Evolutionary conservation across 805 yeast genomes (phyloP).

Genomic region (Candida fluviatilis): DNA sequence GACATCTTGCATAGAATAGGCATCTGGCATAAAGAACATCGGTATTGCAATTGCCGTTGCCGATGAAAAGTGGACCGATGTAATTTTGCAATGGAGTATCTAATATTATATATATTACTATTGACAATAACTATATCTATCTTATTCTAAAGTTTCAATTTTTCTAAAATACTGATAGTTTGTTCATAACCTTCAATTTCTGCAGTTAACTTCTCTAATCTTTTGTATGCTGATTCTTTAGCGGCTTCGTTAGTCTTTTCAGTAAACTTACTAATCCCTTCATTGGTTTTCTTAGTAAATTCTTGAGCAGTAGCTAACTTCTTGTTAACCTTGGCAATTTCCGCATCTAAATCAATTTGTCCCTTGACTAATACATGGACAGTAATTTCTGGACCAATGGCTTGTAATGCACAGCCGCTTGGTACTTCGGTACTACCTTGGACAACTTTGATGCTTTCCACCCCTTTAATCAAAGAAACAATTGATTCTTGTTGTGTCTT

Average conservation of each 20-base stretch:
- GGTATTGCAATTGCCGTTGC: too few species aligned
- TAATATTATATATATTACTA: not conserved
- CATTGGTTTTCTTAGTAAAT: conserved; percentile 59
- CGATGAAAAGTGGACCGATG: too few species aligned
- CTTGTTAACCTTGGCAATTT: conserved; percentile 76
- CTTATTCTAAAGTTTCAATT: conserved; percentile 48
- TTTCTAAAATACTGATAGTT: conserved; percentile 80
- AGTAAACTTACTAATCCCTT: conserved; percentile 77
- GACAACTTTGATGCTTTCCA: conserved; percentile 68
- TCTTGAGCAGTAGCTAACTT: conserved; percentile 66
- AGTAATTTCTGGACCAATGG: conserved; percentile 74
- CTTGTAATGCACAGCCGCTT: conserved; percentile 82
- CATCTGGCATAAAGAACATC: too few species aligned
- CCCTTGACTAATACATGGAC: conserved; percentile 94
- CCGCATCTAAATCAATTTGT: conserved; percentile 87
- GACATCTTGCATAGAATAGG: too few species aligned
- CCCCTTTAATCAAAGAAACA: conserved; percentile 88
- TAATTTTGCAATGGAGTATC: not conserved
- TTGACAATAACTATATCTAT: too few species aligned
- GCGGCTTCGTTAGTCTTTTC: conserved; percentile 82
- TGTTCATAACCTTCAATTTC: conserved; percentile 88
- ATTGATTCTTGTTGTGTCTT: conserved; percentile 77
- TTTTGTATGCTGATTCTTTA: conserved; percentile 66
- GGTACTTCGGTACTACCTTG: conserved; percentile 57
- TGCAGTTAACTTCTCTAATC: conserved; percentile 68